phyloP scores from a whole-genome alignment of 768 basidiomycete genomes.

The Psilocybe azurescens region DNA sequence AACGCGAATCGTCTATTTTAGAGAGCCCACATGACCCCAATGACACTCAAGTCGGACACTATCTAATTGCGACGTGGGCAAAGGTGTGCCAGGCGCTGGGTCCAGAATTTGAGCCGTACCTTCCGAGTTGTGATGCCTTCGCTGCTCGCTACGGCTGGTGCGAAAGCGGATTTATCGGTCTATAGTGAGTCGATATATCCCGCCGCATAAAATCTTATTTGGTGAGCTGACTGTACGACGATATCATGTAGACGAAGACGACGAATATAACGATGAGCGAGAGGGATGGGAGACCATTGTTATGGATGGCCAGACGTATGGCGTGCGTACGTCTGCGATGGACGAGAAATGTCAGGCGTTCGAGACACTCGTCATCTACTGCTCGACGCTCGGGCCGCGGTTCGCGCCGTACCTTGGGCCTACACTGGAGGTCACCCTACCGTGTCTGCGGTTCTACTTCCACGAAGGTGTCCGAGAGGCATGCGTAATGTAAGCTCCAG shows the following conservation, averaged over 20 bases:
- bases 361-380: conserved; percentile 84
- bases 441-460: conserved; percentile 76
- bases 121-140: conserved; percentile 86
- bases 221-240: background rate
- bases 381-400: conserved; percentile 64
- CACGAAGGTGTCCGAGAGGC: conserved; percentile 88
- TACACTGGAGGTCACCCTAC: conserved; percentile 73
- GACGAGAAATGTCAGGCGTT: conserved; percentile 91
- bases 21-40: conserved; percentile 71
- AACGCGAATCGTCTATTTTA: background rate
- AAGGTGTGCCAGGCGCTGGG: conserved; percentile 88
- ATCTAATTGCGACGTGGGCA: conserved; percentile 87
- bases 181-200: conserved; percentile 52
- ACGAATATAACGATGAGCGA: conserved; percentile 55
- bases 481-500: conserved; percentile 63
- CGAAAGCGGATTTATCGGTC: conserved; percentile 80
- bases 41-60: conserved; percentile 75
- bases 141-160: conserved; percentile 72
- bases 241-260: conserved; percentile 50
- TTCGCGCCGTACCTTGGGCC: conserved; percentile 80
- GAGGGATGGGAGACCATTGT: conserved; percentile 83
- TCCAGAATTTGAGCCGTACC: conserved; percentile 84
- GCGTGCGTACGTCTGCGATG: conserved; percentile 79
- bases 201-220: background rate
- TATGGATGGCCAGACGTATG: conserved; percentile 78